Conservation (phyloP, 1,284 basidiomycete genomes). For the Omphalotus olearius region DNA sequence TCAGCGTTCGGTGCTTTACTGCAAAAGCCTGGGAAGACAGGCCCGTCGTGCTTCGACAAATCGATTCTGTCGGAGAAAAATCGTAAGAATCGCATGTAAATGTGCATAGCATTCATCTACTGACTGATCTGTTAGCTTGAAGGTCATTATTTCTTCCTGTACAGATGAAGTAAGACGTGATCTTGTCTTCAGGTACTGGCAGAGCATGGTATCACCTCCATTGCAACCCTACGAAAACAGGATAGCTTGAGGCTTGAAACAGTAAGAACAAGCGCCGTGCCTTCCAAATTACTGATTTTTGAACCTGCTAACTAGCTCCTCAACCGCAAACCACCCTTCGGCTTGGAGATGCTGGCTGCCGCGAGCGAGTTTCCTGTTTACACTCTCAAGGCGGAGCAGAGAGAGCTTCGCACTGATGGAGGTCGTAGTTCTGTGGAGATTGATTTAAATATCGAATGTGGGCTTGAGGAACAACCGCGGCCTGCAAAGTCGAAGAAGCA, state of each 20-base stretch:
- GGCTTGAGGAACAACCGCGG: conserved; percentile 31
- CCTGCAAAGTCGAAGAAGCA: conserved; percentile 32
- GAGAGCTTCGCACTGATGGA: conserved; percentile 32
- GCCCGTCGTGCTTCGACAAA: conserved; percentile 72
- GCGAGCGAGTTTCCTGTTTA: conserved; percentile 66
- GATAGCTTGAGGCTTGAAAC: conserved; percentile 58
- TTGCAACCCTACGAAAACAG: conserved; percentile 53
- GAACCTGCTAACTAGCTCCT: conserved; percentile 47
- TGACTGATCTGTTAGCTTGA: conserved; percentile 37
- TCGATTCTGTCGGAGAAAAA: conserved; percentile 82
- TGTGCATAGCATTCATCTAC: conserved; percentile 1
- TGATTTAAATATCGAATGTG: conserved; percentile 57
- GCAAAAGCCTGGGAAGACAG: conserved; percentile 86
- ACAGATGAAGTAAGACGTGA: background rate
- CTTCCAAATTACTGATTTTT: background rate
- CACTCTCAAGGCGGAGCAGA: conserved; percentile 44
- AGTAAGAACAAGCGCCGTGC: conserved; percentile 31
- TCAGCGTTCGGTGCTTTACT: conserved; percentile 58
- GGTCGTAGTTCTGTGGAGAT: conserved; percentile 55
- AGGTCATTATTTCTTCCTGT: conserved; percentile 32
- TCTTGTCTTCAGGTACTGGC: conserved; percentile 55
- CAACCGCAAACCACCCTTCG: conserved; percentile 71
- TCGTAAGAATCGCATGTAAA: conserved; percentile 48
- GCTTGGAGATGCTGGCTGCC: conserved; percentile 57
- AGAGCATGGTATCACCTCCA: conserved; percentile 62